These are phyloP conservation scores for Mycena indigotica DNA, from an alignment of 768 basidiomycete species.

Conservation along the genomic window DNA sequence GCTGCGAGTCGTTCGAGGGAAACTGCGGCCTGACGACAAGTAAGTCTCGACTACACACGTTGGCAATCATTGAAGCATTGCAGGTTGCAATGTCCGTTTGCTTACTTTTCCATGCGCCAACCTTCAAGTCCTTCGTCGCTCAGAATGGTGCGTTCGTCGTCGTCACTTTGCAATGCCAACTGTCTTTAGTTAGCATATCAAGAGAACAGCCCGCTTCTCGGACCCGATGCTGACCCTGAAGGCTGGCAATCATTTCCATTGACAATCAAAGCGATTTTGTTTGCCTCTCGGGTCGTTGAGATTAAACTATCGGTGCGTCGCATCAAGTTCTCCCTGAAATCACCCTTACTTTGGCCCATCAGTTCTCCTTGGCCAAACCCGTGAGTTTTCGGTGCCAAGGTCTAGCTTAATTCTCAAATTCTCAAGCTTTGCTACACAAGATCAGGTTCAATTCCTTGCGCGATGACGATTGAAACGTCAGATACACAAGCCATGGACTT, in stretches of 20 bases:
- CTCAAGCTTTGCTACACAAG: conserved; percentile 17
- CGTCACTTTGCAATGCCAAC: too few relatives aligned
- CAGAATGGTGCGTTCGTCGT: conserved; percentile 4
- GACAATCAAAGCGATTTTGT: conserved; percentile 12
- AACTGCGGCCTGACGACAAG: conserved; percentile 19
- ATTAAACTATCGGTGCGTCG: conserved; percentile 9
- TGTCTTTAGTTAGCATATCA: conserved; percentile 17
- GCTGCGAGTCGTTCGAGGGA: conserved; percentile 17
- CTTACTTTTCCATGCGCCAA: conserved; percentile 21
- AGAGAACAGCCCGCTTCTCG: conserved; percentile 17
- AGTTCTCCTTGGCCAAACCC: conserved; percentile 21
- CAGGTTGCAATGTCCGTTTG: conserved; percentile 11
- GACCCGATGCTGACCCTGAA: conserved; percentile 17
- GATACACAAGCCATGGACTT: conserved; percentile 20
- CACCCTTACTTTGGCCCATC: neutral
- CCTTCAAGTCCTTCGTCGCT: conserved; percentile 11
- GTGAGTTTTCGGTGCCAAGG: conserved; percentile 1
- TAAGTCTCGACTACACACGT: neutral
- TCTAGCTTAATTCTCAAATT: neutral
- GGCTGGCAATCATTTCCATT: conserved; percentile 12
- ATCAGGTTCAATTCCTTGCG: conserved; percentile 12
- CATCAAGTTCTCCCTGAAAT: neutral
- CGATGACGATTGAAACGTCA: conserved; percentile 12
- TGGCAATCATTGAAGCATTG: neutral
- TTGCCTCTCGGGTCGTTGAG: conserved; percentile 17